Base-by-base conservation (phyloP, 1,139 yeast species). In the Geotrichum macrosporum region DNA sequence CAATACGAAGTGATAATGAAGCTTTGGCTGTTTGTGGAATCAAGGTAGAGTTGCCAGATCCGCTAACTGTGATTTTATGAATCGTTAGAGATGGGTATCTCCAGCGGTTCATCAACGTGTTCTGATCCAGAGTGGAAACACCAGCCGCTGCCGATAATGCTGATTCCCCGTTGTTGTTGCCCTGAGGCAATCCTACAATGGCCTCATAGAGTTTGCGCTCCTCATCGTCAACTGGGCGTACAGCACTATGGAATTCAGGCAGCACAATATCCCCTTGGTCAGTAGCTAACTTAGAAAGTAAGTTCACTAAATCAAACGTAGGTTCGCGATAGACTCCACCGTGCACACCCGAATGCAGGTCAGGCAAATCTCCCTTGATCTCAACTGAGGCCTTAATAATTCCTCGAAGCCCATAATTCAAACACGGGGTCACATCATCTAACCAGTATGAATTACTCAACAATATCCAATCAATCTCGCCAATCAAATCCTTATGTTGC, bases 291-390 rank as follows among this genome's bases (percentile, higher is more conserved):
- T 77, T 75, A 6, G 92, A 75, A 33, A 89, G 67, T 18, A 89
- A 60, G 50, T 81, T 83, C 43, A 89, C 75, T 62, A 92, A 67
- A 60, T 92, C 97, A 70, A 86, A 78, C 0, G 94, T 81, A 2
- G 97, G 96, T 57, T 92, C 98, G 50, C 84, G 74, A 56, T 79
- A 77, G 9, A 84, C 81, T 50, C 97, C 97, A 41, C 98, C 98
- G 66, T 88, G 95, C n/a, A 92, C 94, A 52, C 98, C 98, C 0
- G 96, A 87, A 60, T 92, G 98, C 53, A 95, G 72, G 66, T 92
- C 97, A 1, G 95, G 95, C 53, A 75, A 75, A 51, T 78, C 87
- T 44, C 89, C 80, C 47, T 72, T 69, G n/a, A 92, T 73, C 33
- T 77, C 78, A 2, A 92, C 76, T n/a, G 80, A 71, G 2, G 88